A percentile compares a stretch with the other conserved stretches of the same genome.
Evolutionary conservation across 805 yeast species (phyloP).

Genomic region (Brettanomyces naardenensis): DNA sequence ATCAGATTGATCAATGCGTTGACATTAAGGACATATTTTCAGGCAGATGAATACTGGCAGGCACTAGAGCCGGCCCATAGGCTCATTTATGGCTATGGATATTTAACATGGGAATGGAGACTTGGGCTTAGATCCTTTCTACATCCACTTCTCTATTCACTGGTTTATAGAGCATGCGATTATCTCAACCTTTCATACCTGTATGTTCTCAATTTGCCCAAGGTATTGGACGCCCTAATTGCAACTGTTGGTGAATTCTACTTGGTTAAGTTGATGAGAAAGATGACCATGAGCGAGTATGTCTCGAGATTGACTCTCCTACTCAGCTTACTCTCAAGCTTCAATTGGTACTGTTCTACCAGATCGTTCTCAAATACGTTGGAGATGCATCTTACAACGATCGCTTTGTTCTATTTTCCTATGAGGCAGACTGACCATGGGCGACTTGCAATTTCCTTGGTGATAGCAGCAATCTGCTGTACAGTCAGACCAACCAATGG

Average conservation of each 20-base stretch:
- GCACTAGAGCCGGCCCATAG: slow-evolving; percentile 85
- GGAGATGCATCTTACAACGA: slow-evolving; percentile 63
- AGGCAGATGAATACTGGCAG: slow-evolving; percentile 95
- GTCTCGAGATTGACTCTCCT: slow-evolving; percentile 36
- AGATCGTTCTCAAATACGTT: slow-evolving; percentile 82
- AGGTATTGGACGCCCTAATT: slow-evolving; percentile 56
- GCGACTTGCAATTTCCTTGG: slow-evolving; percentile 18
- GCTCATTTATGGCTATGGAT: slow-evolving; percentile 70
- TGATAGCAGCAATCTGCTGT: slow-evolving; percentile 54
- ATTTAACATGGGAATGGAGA: slow-evolving; percentile 92
- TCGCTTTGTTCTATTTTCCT: slow-evolving; percentile 63
- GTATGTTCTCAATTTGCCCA: slow-evolving; percentile 48
- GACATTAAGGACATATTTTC: slow-evolving; percentile 69
- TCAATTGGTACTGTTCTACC: slow-evolving; percentile 75
- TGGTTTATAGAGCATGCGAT: slow-evolving; percentile 30
- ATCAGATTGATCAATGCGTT: slow-evolving; percentile 58
- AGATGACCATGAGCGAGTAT: slow-evolving; percentile 21
- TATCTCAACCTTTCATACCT: slow-evolving; percentile 27
- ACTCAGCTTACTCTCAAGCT: slow-evolving; percentile 55
- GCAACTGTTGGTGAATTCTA: slow-evolving; percentile 69
- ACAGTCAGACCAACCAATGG: slow-evolving; percentile 81
- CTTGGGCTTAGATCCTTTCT: slow-evolving; percentile 65
- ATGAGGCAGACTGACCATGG: background rate
- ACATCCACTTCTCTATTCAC: slow-evolving; percentile 68
- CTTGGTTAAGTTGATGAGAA: slow-evolving; percentile 35